Base-by-base conservation (phyloP, 1,284 basidiomycete species). In the Microbotryum lychnidis-dioicae region DNA sequence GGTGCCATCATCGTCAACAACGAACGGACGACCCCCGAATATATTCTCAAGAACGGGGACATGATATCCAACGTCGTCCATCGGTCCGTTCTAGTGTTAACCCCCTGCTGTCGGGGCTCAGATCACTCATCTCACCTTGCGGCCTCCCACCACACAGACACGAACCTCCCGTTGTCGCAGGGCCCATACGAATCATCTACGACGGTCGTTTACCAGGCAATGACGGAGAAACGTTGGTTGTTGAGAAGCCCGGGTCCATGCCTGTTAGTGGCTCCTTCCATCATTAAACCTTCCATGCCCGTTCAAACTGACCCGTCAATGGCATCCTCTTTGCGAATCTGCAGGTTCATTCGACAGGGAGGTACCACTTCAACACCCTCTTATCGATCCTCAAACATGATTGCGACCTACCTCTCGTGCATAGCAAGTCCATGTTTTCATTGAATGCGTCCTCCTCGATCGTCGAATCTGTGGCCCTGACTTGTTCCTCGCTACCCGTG, bases 1-100 rank as follows among this genome's bases (percentile, higher is more conserved):
- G 94, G 94, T 3, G 89, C 96, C 23, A 96, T 91, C 14, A 91
- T 88, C 7, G 83, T 99, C 62, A 97, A 98, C 72, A 92, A 91
- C 20, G 82, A 85, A 57, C 78, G 84, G 18, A 91, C 91, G 4
- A 82, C 80, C 50, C 86, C 90, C 4, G 84, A 88, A 61, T 87
- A 87, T 10, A 81, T 93, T 27, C 80, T 99, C 56, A 80, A 80
- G 60, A 87, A 96, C 72, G 91, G 91, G 12, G 96, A 98, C 56
- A 55, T 68, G 1, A 66, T 71, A 51, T 67, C 62, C 25, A 68
- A 70, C 54, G 53, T 62, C 20, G 56, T 68, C 23, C 71, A 73
- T 45, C 56, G 70, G 67, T 66, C 4, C n/a, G 66, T 18, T 21
- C 42, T 25, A 10, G 37, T 12, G 12, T 42, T 42, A 14, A 18